These are phyloP conservation scores for Austroboletus olivaceoglutinosus DNA, from an alignment of 1,284 basidiomycete genomes.

Conservation along the genomic window DNA sequence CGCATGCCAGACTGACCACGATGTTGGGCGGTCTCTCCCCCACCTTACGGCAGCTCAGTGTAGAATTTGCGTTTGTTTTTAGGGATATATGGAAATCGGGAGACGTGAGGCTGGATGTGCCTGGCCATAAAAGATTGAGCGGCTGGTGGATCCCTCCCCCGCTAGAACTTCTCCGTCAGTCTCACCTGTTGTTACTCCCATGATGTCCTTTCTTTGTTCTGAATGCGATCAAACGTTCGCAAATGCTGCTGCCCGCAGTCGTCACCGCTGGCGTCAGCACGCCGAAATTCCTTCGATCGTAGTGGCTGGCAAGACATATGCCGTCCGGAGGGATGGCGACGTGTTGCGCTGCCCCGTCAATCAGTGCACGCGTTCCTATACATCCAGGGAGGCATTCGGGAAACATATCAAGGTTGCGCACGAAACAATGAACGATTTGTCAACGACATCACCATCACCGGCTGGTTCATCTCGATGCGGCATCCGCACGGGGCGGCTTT, in stretches of 20 bases:
- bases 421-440: not conserved
- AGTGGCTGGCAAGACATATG: not conserved
- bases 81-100: too few species aligned
- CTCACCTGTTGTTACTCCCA: not conserved
- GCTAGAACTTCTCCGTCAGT: not conserved
- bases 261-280: not conserved
- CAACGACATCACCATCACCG: not conserved
- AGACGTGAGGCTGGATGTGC: too few species aligned
- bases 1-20: too few species aligned
- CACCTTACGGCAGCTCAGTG: too few species aligned
- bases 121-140: too few species aligned
- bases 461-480: not conserved
- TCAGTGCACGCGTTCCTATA: constrained; percentile 1
- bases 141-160: too few species aligned
- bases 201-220: not conserved
- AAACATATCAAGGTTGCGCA: constrained; percentile 2
- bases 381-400: not conserved
- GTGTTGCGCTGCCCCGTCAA: not conserved
- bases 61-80: too few species aligned
- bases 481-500: not conserved
- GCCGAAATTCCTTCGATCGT: not conserved
- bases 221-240: not conserved
- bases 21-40: too few species aligned
- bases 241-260: not conserved
- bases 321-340: not conserved